Base-by-base conservation (phyloP, 208 protist species). In the Trypanosoma congolense region DNA sequence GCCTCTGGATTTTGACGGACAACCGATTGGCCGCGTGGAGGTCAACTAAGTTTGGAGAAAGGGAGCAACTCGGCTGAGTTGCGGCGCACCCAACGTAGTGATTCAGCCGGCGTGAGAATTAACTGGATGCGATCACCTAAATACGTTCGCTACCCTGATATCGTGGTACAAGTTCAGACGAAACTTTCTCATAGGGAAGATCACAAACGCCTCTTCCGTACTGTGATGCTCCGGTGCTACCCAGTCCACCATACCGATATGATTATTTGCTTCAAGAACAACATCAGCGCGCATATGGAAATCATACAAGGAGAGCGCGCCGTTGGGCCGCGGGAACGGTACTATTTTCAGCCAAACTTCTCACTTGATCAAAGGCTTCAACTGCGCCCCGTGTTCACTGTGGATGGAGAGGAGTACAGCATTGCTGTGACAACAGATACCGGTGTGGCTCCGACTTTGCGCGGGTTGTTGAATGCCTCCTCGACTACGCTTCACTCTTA, bases 191-290 rank as follows among this genome's bases (percentile, higher is more conserved):
- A 66, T n/a, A 56, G 70, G 22, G 69, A 65, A 56, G 21, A 40
- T 21, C 46, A 56, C 19, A 64, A 70, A n/a, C 61, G 58, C 21
- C 56, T 90, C 48, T 65, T 66, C 19, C 79, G 86, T 44, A 62
- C 71, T 10, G 71, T 93, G 22, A 56, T 50, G 5, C 69, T 93
- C 29, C 67, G 43, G n/a, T 71, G 78, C 16, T 83, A 77, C 45
- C 86, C 86, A 3, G 65, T 93, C 35, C 86, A 93, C 56, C 9
- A 14, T 14, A 78, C 68, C 21, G 56, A 58, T 46, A 75, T 76
- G 24, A 72, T 93, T 36, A 80, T 93, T 48, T 90, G 77, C 53
- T n/a, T 90, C 1, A 74, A 88, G 64, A 93, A 93, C 61, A 72
- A 75, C 2, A 51, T 88, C 38, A 65, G 70, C 40, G 74, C 61